These are phyloP conservation scores for Dactylonectria macrodidyma DNA, from an alignment of 2,329 filamentous ascomycete species.

Conservation along the genomic window DNA sequence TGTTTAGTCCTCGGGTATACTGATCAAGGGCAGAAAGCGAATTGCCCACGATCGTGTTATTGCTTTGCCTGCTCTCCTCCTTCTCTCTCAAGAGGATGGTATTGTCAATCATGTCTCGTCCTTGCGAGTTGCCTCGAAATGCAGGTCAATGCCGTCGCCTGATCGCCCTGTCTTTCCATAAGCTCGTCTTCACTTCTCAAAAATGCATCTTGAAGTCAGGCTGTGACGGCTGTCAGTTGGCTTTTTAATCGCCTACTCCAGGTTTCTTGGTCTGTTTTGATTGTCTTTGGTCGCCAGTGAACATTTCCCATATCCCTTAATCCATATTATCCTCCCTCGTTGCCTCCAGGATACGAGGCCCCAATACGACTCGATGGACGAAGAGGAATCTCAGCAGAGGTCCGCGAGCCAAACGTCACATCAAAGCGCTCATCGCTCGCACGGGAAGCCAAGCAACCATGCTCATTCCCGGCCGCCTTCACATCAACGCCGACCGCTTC, in stretches of 20 bases:
- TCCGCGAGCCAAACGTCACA: constrained; percentile 60
- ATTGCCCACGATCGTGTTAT: neutral
- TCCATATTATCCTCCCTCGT: constrained; percentile 31
- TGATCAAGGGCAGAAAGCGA: neutral
- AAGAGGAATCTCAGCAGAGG: constrained; percentile 47
- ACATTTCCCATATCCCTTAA: constrained; percentile 39
- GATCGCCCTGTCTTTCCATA: constrained; percentile 2
- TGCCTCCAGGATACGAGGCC: constrained; percentile 18
- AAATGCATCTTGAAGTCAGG: constrained; percentile 35
- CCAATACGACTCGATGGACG: constrained; percentile 48
- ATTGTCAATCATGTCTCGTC: neutral
- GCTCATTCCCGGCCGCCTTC: constrained; percentile 41
- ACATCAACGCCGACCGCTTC: constrained; percentile 56
- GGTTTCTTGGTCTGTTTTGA: constrained; percentile 40
- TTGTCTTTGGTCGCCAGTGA: constrained; percentile 36
- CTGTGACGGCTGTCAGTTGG: constrained; percentile 40
- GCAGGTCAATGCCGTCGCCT: neutral
- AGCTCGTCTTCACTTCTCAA: constrained; percentile 28
- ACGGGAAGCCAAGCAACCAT: constrained; percentile 39
- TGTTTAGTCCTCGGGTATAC: no score
- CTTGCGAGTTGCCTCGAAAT: constrained; percentile 1
- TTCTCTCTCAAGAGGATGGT: neutral
- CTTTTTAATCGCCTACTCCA: constrained; percentile 36
- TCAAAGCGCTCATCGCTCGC: constrained; percentile 50
- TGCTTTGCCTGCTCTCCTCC: neutral